Evolutionary conservation across 1,139 yeast species (phyloP).

Genomic region (Komagataea norvegica): DNA sequence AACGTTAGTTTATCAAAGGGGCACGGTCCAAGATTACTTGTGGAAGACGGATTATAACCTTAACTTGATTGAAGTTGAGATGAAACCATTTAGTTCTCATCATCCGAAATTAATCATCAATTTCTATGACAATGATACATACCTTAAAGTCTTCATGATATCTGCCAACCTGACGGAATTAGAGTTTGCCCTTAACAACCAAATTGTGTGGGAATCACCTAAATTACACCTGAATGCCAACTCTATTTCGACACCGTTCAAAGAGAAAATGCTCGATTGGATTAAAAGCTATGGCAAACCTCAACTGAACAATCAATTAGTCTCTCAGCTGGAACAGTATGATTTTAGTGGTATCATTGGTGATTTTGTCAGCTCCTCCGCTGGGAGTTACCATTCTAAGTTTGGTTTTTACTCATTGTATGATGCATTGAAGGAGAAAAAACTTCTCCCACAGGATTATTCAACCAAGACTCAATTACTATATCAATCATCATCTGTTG

Average conservation of each 20-base stretch:
- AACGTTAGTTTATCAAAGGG: slow-evolving; percentile 29
- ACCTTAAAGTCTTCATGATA: slow-evolving; percentile 49
- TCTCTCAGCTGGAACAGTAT: slow-evolving; percentile 29
- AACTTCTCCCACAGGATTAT: slow-evolving; percentile 29
- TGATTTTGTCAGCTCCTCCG: slow-evolving; percentile 54
- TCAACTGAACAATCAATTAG: slow-evolving; percentile 29
- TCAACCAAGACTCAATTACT: slow-evolving; percentile 33
- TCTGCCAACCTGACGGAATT: slow-evolving; percentile 53
- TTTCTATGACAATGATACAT: slow-evolving; percentile 36
- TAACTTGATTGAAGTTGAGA: slow-evolving; percentile 21
- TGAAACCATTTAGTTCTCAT: slow-evolving; percentile 43
- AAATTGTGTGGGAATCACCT: slow-evolving; percentile 64
- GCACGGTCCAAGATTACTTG: slow-evolving; percentile 24
- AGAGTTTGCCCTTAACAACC: slow-evolving; percentile 56
- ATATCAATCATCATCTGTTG: slow-evolving; percentile 58
- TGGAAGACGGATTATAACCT: slow-evolving; percentile 18
- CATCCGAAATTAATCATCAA: slow-evolving; percentile 64
- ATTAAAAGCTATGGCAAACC: slow-evolving; percentile 38
- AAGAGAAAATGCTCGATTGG: slow-evolving; percentile 40
- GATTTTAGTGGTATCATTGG: slow-evolving; percentile 47
- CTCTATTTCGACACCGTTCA: slow-evolving; percentile 27
- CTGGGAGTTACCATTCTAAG: slow-evolving; percentile 35
- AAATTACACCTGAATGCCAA: slow-evolving; percentile 24
- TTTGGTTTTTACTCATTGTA: slow-evolving; percentile 53
- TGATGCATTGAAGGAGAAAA: slow-evolving; percentile 35